A percentile compares a stretch with the other conserved stretches of the same genome.
Evolutionary conservation across 83 land plant genomes (phyloP).

Genomic region (Isoetes engelmannii): DNA sequence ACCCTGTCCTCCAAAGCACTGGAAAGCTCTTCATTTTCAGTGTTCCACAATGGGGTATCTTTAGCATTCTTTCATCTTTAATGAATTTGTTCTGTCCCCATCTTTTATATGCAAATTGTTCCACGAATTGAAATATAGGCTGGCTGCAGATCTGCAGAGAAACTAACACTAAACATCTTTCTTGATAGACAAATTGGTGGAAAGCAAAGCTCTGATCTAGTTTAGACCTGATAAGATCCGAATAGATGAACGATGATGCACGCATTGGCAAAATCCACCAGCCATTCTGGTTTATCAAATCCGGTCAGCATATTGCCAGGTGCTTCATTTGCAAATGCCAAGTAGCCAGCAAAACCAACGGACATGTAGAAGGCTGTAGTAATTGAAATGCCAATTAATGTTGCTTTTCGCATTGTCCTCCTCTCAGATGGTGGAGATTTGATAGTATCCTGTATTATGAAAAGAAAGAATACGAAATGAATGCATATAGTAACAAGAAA

Average conservation of each 20-base stretch:
- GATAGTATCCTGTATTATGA: constrained; percentile 22
- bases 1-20: constrained; percentile 23
- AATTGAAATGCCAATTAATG: constrained; percentile 10
- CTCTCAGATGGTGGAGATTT: constrained; percentile 27
- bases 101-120: constrained; percentile 9
- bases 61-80: not conserved
- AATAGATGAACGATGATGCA: constrained; percentile 32
- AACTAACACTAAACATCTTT: not conserved
- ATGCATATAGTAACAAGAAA: too few species aligned
- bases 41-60: not conserved
- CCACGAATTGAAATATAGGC: constrained; percentile 23
- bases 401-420: constrained; percentile 22
- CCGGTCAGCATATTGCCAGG: constrained; percentile 37
- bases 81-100: constrained; percentile 11
- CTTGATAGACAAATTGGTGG: not conserved
- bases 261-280: constrained; percentile 28
- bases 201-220: not conserved
- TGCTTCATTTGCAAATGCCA: constrained; percentile 28
- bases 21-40: constrained; percentile 20
- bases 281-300: constrained; percentile 31
- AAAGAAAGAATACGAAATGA: not conserved
- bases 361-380: constrained; percentile 32
- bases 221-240: constrained; percentile 34
- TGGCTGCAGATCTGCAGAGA: constrained; percentile 26
- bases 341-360: constrained; percentile 22